Conservation (phyloP, 2,329 filamentous ascomycete genomes). For the Hymenoscyphus salicellus region DNA sequence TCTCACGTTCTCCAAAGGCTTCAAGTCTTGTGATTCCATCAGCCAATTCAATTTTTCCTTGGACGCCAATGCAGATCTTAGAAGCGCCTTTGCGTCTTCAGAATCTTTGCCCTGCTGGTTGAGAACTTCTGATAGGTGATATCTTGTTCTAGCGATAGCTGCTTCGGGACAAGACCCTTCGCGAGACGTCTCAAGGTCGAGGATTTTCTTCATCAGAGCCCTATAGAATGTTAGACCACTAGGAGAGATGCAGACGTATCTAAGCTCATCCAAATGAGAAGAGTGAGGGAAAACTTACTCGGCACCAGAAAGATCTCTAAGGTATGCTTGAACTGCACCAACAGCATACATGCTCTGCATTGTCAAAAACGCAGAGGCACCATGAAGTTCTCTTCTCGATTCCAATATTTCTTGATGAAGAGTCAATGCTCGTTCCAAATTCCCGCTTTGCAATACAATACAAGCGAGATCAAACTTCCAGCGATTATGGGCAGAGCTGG, state of each 20-base stretch:
- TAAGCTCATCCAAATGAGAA: too few relatives aligned
- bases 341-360: constrained; percentile 11
- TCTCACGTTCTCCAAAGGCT: constrained; percentile 7
- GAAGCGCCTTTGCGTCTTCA: neutral
- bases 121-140: neutral
- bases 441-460: constrained; percentile 6
- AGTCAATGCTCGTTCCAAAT: constrained; percentile 2
- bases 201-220: too few relatives aligned
- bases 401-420: constrained; percentile 1
- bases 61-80: neutral
- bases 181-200: too few relatives aligned
- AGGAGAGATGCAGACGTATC: neutral
- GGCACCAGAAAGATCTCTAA: neutral
- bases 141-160: neutral
- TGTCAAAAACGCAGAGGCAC: constrained; percentile 5
- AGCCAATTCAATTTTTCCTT: neutral
- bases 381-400: neutral
- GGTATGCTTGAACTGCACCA: constrained; percentile 4
- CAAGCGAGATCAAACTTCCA: constrained; percentile 12
- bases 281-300: neutral
- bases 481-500: neutral
- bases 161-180: too few relatives aligned
- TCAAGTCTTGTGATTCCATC: neutral
- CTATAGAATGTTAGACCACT: too few relatives aligned
- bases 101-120: neutral